Evolutionary conservation across 2,329 filamentous ascomycete species (phyloP).

Genomic region (Penicillium sp.): DNA sequence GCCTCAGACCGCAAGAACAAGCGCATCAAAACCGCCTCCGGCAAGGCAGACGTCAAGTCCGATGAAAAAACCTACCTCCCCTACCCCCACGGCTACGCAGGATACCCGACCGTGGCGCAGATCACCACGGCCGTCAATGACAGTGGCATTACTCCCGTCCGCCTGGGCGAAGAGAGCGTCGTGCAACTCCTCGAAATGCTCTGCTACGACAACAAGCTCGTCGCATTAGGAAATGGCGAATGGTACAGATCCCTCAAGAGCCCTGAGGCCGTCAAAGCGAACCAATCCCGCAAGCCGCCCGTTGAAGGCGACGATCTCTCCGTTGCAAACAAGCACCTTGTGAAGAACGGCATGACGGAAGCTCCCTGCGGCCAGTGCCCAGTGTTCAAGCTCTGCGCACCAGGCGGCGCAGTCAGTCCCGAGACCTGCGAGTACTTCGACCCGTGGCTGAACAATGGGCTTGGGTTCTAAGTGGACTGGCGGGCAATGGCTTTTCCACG

Average conservation of each 20-base stretch:
- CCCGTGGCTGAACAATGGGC: conserved; percentile 65
- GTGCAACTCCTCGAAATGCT: conserved; percentile 85
- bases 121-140: conserved; percentile 73
- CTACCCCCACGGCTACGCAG: conserved; percentile 64
- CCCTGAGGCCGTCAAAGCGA: conserved; percentile 38
- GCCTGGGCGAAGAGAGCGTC: conserved; percentile 69
- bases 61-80: conserved; percentile 47
- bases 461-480: conserved; percentile 34
- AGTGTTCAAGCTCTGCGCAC: conserved; percentile 87
- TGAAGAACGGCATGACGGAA: conserved; percentile 78
- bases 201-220: conserved; percentile 81
- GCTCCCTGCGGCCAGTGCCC: conserved; percentile 89
- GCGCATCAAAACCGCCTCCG: conserved; percentile 39
- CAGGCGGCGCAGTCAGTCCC: conserved; percentile 85
- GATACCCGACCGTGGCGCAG: conserved; percentile 76
- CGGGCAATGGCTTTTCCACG: background rate
- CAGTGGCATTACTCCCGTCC: conserved; percentile 69
- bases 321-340: conserved; percentile 42
- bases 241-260: conserved; percentile 51
- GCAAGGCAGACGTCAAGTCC: conserved; percentile 34
- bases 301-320: conserved; percentile 30
- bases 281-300: conserved; percentile 35
- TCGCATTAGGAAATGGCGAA: conserved; percentile 54
- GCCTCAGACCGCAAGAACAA: conserved; percentile 43
- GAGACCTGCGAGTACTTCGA: conserved; percentile 90